These are phyloP conservation scores for Sedum album DNA, from an alignment of 164 flowering plant species.

Conservation along the genomic window DNA sequence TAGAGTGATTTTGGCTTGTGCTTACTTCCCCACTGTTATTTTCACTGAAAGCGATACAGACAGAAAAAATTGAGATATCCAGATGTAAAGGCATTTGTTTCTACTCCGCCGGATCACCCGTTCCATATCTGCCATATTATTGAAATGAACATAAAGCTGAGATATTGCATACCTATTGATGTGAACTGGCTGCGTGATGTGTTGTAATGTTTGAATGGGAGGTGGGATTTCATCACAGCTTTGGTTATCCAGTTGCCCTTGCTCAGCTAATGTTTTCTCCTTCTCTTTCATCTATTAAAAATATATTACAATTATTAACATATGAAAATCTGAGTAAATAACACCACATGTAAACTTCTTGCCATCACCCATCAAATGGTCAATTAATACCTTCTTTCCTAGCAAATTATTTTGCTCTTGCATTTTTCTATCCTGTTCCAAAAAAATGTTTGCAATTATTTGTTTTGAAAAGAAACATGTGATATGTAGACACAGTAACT, in stretches of 20 bases:
- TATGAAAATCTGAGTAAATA: background rate
- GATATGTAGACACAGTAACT: background rate
- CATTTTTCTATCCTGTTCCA: background rate
- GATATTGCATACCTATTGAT: background rate
- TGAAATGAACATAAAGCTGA: background rate
- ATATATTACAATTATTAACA: too few relatives aligned
- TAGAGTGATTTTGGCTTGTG: background rate
- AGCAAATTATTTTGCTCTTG: background rate
- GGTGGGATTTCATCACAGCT: background rate
- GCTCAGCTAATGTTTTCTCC: background rate
- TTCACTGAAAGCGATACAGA: background rate
- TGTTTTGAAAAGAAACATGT: background rate
- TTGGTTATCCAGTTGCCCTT: background rate
- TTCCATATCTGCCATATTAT: background rate
- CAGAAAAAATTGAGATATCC: background rate
- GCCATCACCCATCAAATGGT: too few relatives aligned
- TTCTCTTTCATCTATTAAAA: background rate
- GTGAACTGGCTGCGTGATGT: background rate
- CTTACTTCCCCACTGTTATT: background rate
- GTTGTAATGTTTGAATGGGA: background rate
- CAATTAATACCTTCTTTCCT: background rate
- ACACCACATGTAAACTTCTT: too few relatives aligned
- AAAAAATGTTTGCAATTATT: too few relatives aligned
- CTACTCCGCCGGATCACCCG: background rate
- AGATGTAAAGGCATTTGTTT: background rate